Percentiles rank a stretch among this genome's conserved stretches.
These are phyloP conservation scores for Podaxis mareebaensis DNA, from an alignment of 768 basidiomycete species.

Conservation along the genomic window DNA sequence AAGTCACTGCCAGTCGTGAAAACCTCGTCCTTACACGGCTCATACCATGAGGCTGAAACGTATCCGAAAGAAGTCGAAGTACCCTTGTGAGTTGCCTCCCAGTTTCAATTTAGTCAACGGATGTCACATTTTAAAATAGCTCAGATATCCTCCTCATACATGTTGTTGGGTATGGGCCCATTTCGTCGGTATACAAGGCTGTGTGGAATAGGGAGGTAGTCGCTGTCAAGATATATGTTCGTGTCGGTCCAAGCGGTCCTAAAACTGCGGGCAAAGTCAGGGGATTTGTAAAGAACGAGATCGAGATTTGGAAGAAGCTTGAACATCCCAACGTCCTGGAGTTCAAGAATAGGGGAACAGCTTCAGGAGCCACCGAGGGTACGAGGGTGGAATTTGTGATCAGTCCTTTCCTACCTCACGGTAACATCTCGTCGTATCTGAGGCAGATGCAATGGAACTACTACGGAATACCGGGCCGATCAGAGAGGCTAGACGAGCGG, in stretches of 20 bases:
- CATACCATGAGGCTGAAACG: not conserved
- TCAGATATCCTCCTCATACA: not conserved
- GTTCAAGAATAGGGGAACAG: slow-evolving; percentile 64
- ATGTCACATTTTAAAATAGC: not conserved
- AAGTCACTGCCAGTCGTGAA: not conserved
- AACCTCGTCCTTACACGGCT: not conserved
- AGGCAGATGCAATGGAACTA: slow-evolving; percentile 31
- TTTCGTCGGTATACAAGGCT: not conserved
- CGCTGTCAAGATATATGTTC: not conserved
- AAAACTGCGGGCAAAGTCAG: not conserved
- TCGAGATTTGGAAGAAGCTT: slow-evolving; percentile 61
- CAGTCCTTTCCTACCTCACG: not conserved
- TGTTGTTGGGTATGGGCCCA: not conserved
- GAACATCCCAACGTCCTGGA: slow-evolving; percentile 61
- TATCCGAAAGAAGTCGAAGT: not conserved
- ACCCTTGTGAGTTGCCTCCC: not conserved
- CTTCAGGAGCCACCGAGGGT: slow-evolving; percentile 54
- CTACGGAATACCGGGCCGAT: slow-evolving; percentile 33
- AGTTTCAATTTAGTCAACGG: not conserved
- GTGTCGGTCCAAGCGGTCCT: not conserved
- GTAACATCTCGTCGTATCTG: not conserved
- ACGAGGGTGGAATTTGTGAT: slow-evolving; percentile 53
- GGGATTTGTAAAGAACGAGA: slow-evolving; percentile 31
- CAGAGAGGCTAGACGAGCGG: slow-evolving; percentile 34
- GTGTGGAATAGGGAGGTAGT: not conserved